Evolutionary conservation across 441 rosid species (phyloP), one percentile per base, ranked within the genome.

Genomic region (Syzygium malaccense): DNA sequence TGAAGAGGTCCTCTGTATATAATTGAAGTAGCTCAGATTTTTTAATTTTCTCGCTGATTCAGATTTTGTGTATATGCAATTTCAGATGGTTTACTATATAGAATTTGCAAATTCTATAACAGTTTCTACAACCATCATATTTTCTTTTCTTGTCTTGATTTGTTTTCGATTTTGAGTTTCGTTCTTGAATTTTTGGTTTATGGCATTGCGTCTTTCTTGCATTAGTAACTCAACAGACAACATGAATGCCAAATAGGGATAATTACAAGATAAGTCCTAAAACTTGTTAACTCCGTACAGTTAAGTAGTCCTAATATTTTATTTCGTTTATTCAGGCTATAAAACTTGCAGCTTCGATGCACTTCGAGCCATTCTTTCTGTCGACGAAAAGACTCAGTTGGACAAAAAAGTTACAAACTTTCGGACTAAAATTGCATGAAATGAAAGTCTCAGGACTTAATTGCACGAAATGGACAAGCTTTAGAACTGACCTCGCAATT

Each of bases 401-500:
- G 75, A 30, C 23, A 20, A 30, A 30, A n/a, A 64, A 64, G 37
- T 30, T 15, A 30, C 1, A 64, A 23, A 13, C 14, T 75, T 41
- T 1, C 3, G 1, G 51, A 41, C 1, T 41, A 6, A 75, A 41
- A 23, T 25, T 41, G 3, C 4, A 23, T n/a, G 71, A 62, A 62
- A 23, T 1, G 3, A 25, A 75, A 0, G n/a, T 75, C 41, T 41
- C 13, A 75, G 41, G 18, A 12, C 45, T 41, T 20, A 75, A 23
- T 0, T 23, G 3, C 28, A 5, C 3, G 0, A 23, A 23, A 25
- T 20, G n/a, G n/a, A 23, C 1, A 0, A 23, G 10, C 23, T 71
- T 71, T 11, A 5, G 4, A 8, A 6, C 4, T 75, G 2, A 75
- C n/a, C 51, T 5, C 6, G 10, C 83, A 41, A 75, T 23, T 75